Conservation (phyloP, 306 rosid genomes). For the Pyrus bretschneideri region DNA sequence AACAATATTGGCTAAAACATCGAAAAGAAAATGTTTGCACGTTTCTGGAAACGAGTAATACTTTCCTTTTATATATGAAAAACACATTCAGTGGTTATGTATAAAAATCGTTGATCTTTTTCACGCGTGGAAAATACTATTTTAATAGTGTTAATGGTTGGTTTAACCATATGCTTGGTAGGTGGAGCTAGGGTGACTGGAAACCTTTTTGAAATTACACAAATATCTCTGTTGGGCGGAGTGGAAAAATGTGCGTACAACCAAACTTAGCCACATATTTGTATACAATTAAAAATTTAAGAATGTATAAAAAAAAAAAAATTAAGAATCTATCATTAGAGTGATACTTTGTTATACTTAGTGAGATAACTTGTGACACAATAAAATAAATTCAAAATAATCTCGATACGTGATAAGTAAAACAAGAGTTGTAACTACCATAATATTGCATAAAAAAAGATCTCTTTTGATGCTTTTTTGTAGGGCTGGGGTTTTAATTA, state of each 20-base stretch:
- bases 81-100: background rate
- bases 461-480: no score
- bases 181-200: background rate
- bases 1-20: no score
- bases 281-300: background rate
- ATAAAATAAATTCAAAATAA: no score
- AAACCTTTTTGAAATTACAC: background rate
- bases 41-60: no score
- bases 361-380: no score
- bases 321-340: background rate
- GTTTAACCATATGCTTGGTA: background rate
- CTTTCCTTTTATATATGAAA: no score
- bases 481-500: background rate
- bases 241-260: background rate
- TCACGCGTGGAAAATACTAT: background rate
- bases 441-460: background rate
- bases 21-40: no score
- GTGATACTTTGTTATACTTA: background rate
- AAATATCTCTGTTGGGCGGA: background rate
- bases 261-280: background rate
- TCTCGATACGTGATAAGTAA: no score
- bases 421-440: background rate
- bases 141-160: background rate
- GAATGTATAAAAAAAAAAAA: no score
- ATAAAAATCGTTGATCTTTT: background rate